A percentile compares a stretch with the other conserved stretches of the same genome.
These are phyloP conservation scores for Fusarium sp. DNA, from an alignment of 2,329 filamentous ascomycete genomes.

Conservation along the genomic window DNA sequence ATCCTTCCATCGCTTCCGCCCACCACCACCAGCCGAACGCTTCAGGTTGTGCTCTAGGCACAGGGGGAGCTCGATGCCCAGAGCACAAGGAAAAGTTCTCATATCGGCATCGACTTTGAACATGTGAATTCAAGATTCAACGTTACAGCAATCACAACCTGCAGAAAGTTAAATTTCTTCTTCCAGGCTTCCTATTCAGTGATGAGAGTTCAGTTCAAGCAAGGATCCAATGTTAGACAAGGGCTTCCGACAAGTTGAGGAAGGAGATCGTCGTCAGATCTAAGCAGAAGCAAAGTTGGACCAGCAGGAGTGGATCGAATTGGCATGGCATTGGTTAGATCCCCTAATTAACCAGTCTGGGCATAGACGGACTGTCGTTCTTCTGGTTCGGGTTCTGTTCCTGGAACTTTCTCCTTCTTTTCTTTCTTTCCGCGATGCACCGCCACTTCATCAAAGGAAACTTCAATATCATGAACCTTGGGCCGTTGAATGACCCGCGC, in stretches of 20 bases:
- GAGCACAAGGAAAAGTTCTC: neutral
- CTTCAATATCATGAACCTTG: neutral
- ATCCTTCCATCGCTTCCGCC: slow-evolving; percentile 11
- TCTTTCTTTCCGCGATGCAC: neutral
- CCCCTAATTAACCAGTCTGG: slow-evolving; percentile 14
- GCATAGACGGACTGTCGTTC: neutral
- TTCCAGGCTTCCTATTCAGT: slow-evolving; percentile 6
- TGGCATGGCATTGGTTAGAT: slow-evolving; percentile 10
- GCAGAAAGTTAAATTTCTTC: slow-evolving; percentile 1
- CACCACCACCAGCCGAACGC: slow-evolving; percentile 7
- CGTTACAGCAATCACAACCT: neutral
- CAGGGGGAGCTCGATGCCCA: slow-evolving; percentile 2
- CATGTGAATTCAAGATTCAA: neutral
- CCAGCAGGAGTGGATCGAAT: slow-evolving; percentile 7
- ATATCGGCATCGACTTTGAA: neutral
- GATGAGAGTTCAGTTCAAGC: neutral
- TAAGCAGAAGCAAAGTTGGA: slow-evolving; percentile 18
- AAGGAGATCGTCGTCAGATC: slow-evolving; percentile 34
- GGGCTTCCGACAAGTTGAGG: slow-evolving; percentile 10
- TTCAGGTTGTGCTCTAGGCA: slow-evolving; percentile 21
- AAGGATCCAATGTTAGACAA: slow-evolving; percentile 6
- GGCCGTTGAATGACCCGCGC: slow-evolving; percentile 1
- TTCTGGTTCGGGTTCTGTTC: neutral
- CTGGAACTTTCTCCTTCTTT: neutral
- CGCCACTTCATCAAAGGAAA: slow-evolving; percentile 4